Percentiles rank a stretch among this genome's conserved stretches.
Evolutionary conservation across 306 rosid genomes (phyloP).

Genomic region (Corylus heterophylla): DNA sequence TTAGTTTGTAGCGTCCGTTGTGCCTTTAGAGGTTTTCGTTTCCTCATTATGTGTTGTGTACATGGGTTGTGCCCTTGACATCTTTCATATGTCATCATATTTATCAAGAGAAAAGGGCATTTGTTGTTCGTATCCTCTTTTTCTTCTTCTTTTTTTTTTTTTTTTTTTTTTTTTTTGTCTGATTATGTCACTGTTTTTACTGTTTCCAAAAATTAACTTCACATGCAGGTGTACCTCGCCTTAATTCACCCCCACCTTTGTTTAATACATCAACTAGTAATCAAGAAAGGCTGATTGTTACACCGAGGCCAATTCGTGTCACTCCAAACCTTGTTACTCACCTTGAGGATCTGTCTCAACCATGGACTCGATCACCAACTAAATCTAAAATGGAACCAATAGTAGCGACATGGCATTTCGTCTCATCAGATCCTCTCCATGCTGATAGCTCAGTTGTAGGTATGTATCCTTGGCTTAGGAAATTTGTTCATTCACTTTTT

Average conservation of each 20-base stretch:
- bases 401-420: conserved; percentile 82
- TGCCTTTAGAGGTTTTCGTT: conserved; percentile 9
- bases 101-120: conserved; percentile 22
- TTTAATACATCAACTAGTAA: conserved; percentile 52
- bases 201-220: conserved; percentile 17
- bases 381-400: conserved; percentile 88
- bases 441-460: conserved; percentile 64
- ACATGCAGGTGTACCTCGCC: conserved; percentile 95
- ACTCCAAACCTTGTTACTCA: conserved; percentile 66
- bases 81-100: conserved; percentile 23
- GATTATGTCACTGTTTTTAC: conserved; percentile 9
- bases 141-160: neutral
- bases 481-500: conserved; percentile 24
- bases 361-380: conserved; percentile 98
- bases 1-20: conserved; percentile 18
- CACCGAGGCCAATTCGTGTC: conserved; percentile 96
- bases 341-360: conserved; percentile 89
- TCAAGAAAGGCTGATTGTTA: conserved; percentile 63
- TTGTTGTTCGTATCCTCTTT: neutral
- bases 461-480: conserved; percentile 51
- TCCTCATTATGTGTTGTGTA: conserved; percentile 10
- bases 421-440: conserved; percentile 52
- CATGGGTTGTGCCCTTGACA: conserved; percentile 12
- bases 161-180: conserved; percentile 1
- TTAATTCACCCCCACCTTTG: conserved; percentile 93